Evolutionary conservation across 306 rosid species (phyloP), one percentile per base, ranked within the genome.

Genomic region (Alnus glutinosa): DNA sequence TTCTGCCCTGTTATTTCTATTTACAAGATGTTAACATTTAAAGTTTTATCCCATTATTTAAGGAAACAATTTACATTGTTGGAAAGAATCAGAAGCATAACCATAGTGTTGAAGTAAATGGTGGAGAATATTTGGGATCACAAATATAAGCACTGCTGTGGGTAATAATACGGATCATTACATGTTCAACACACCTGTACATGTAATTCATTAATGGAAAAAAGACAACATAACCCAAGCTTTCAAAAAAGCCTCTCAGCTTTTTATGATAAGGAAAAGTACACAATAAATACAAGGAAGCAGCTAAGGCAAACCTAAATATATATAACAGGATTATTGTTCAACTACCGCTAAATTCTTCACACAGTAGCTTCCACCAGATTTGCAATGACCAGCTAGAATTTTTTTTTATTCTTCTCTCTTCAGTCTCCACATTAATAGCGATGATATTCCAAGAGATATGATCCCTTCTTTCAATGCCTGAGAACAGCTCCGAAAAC

Each of bases 1-100:
- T 70, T 68, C 77, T 73, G 82, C 83, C 77, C 57, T 74, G 70
- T 76, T 58, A 79, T 77, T 75, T 85, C 82, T 75, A 49, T 79
- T 10, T 28, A 39, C 42, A 36, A 70, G 63, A 81, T 49, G 54
- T n/a, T 62, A 77, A 76, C 80, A 76, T 73, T 76, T 71, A 62
- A 76, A 74, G 85, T 73, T 78, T 63, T 62, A 48, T 71, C 72
- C 62, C 76, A 32, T 62, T 48, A 70, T 70, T 36, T 28, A 61
- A 54, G 73, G 73, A 55, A 80, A 71, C 19, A 63, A 77, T 78
- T 78, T 68, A 79, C 70, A 15, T 64, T 42, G 79, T 73, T 44
- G 74, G 73, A 79, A 79, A 64, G 85, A 52, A 81, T 50, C 36
- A 58, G 30, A 79, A 82, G 59, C 75, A 77, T 70, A 69, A 80